A percentile compares a stretch with the other conserved stretches of the same genome.
phyloP scores from a whole-genome alignment of 192 early-diverging fungal genomes.

The Umbelopsis vinacea region DNA sequence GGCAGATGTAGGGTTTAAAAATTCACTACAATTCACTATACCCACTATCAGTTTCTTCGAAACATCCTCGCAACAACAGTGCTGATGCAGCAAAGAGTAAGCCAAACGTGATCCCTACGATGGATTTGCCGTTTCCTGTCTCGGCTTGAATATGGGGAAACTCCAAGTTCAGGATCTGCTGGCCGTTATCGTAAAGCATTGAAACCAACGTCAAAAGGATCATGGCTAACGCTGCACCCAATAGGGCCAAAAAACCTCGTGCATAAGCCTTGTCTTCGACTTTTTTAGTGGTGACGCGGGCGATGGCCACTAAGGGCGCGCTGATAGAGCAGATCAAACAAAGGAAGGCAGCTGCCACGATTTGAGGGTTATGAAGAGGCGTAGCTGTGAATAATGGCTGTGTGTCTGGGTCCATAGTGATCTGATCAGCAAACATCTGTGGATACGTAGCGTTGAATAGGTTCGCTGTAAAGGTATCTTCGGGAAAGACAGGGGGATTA shows the following conservation, averaged over 20 bases:
- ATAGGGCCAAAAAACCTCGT: slow-evolving; percentile 1
- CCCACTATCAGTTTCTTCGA: not conserved
- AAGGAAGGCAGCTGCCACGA: not conserved
- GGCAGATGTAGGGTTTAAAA: not conserved
- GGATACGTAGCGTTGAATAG: slow-evolving; percentile 2
- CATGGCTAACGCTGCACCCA: not conserved
- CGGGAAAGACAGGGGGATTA: not conserved
- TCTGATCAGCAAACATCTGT: slow-evolving; percentile 12
- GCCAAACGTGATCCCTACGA: slow-evolving; percentile 7
- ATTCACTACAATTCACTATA: slow-evolving; percentile 2
- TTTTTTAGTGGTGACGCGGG: not conserved
- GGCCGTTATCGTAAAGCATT: not conserved
- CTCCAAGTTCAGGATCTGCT: slow-evolving; percentile 12
- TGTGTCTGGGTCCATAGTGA: slow-evolving; percentile 3
- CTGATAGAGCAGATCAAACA: not conserved
- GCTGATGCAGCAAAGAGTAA: slow-evolving; percentile 1
- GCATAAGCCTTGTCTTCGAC: not conserved
- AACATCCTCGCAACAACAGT: not conserved
- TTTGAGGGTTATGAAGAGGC: slow-evolving; percentile 11
- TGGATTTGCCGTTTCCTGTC: not conserved
- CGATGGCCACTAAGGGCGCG: not conserved
- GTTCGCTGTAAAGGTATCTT: not conserved
- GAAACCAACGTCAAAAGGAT: not conserved
- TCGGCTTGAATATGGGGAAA: slow-evolving; percentile 12
- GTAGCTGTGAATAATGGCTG: not conserved